These are phyloP conservation scores for Stellera chamaejasme DNA, from an alignment of 345 rosid genomes.

Conservation along the genomic window DNA sequence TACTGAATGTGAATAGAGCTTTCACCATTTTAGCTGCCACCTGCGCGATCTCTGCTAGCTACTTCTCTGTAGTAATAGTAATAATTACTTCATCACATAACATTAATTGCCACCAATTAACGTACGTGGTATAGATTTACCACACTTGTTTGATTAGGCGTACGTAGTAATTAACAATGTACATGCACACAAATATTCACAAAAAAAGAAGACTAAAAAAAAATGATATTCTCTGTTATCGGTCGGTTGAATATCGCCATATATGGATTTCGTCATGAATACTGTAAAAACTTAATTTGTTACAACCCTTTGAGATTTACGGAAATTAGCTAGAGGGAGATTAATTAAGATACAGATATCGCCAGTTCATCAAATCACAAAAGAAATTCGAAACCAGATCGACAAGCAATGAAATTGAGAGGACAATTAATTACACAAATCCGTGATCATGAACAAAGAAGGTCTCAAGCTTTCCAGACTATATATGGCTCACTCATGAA, in stretches of 20 bases:
- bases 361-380: conserved; percentile 21
- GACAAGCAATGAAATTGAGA: conserved; percentile 6
- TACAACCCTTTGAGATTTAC: conserved; percentile 19
- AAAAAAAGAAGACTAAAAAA: too few species aligned
- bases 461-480: too few species aligned
- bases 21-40: conserved; percentile 11
- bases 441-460: conserved; percentile 8
- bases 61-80: too few species aligned
- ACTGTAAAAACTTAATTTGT: conserved; percentile 8
- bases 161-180: too few species aligned
- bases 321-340: conserved; percentile 7
- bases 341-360: conserved; percentile 2
- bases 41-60: too few species aligned
- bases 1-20: conserved; percentile 43
- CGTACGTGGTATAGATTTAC: too few species aligned
- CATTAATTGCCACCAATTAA: too few species aligned
- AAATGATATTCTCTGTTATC: too few species aligned
- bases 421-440: conserved; percentile 10
- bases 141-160: too few species aligned
- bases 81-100: too few species aligned
- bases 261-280: not conserved
- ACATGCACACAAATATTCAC: too few species aligned
- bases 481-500: conserved; percentile 8
- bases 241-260: not conserved
- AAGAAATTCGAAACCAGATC: conserved; percentile 8